These are phyloP conservation scores for Cladobotryum protrusum DNA, from an alignment of 2,329 filamentous ascomycete genomes.

Conservation along the genomic window DNA sequence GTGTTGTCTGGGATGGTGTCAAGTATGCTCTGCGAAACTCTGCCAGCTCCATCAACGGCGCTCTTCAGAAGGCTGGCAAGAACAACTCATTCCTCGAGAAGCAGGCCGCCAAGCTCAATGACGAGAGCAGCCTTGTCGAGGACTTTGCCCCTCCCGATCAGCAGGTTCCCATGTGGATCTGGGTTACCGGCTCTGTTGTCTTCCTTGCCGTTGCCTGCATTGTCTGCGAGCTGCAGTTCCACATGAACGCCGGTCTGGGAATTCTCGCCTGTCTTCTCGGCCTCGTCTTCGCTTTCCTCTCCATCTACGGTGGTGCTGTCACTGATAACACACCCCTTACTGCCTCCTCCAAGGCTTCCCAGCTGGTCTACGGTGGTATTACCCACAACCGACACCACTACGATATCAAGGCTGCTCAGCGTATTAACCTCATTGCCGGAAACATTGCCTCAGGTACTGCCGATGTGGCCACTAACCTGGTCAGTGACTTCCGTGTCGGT, in stretches of 20 bases:
- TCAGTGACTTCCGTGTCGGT: slow-evolving; percentile 60
- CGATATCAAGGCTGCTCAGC: slow-evolving; percentile 46
- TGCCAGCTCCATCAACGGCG: slow-evolving; percentile 24
- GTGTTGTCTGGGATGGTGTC: slow-evolving; percentile 29
- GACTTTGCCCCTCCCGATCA: slow-evolving; percentile 37
- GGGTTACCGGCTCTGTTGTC: slow-evolving; percentile 38
- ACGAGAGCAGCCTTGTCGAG: slow-evolving; percentile 26
- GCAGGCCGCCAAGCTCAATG: slow-evolving; percentile 30
- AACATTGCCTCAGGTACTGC: slow-evolving; percentile 50
- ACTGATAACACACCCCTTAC: slow-evolving; percentile 57
- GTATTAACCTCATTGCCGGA: slow-evolving; percentile 60
- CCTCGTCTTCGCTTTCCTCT: slow-evolving; percentile 53
- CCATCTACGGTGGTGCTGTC: slow-evolving; percentile 44
- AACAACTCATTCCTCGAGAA: slow-evolving; percentile 27
- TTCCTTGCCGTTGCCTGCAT: slow-evolving; percentile 49
- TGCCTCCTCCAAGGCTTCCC: slow-evolving; percentile 61
- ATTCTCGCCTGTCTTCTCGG: slow-evolving; percentile 50
- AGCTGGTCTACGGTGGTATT: slow-evolving; percentile 61
- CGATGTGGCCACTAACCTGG: slow-evolving; percentile 46
- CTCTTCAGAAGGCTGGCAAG: slow-evolving; percentile 26
- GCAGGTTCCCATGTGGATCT: slow-evolving; percentile 49
- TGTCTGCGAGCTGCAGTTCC: slow-evolving; percentile 44
- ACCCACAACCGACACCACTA: slow-evolving; percentile 50
- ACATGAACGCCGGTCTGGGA: slow-evolving; percentile 51
- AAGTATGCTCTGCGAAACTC: slow-evolving; percentile 28